phyloP scores from a whole-genome alignment of 805 yeast species.

The Candida berthetii region DNA sequence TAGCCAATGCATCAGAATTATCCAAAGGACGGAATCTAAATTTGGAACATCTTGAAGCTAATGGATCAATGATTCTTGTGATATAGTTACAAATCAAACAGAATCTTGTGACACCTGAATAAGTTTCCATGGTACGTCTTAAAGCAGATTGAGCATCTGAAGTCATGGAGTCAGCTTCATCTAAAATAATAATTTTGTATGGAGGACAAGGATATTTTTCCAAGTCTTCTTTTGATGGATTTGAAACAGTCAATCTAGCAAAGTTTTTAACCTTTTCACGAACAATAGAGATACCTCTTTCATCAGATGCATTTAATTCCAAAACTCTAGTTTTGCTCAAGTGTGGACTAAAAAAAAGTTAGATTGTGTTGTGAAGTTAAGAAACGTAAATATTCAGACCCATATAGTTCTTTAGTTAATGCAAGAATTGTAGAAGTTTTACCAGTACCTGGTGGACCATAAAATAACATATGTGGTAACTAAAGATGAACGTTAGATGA shows the following conservation, averaged over 20 bases:
- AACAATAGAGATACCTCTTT: conserved; percentile 84
- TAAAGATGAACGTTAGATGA: conserved; percentile 1
- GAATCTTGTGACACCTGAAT: conserved; percentile 85
- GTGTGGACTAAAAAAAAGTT: conserved; percentile 31
- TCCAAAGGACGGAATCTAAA: conserved; percentile 84
- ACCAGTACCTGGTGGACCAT: conserved; percentile 94
- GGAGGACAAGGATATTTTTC: conserved; percentile 92
- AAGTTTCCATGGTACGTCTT: conserved; percentile 88
- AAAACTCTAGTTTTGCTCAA: conserved; percentile 65
- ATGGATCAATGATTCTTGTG: conserved; percentile 92
- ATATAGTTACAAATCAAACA: conserved; percentile 95
- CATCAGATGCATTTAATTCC: conserved; percentile 87
- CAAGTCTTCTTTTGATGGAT: conserved; percentile 64
- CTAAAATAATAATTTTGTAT: conserved; percentile 84
- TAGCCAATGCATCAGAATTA: conserved; percentile 56
- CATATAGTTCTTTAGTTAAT: conserved; percentile 72
- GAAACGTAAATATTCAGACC: no score
- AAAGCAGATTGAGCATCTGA: conserved; percentile 88
- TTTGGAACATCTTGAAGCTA: conserved; percentile 94
- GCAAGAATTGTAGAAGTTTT: conserved; percentile 87
- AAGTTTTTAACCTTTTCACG: conserved; percentile 81
- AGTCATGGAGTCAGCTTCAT: conserved; percentile 96
- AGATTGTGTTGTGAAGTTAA: not conserved
- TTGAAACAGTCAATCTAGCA: conserved; percentile 80
- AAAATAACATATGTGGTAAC: conserved; percentile 85